These are phyloP conservation scores for Rhodotorula diobovata DNA, from an alignment of 768 basidiomycete genomes.

Conservation along the genomic window DNA sequence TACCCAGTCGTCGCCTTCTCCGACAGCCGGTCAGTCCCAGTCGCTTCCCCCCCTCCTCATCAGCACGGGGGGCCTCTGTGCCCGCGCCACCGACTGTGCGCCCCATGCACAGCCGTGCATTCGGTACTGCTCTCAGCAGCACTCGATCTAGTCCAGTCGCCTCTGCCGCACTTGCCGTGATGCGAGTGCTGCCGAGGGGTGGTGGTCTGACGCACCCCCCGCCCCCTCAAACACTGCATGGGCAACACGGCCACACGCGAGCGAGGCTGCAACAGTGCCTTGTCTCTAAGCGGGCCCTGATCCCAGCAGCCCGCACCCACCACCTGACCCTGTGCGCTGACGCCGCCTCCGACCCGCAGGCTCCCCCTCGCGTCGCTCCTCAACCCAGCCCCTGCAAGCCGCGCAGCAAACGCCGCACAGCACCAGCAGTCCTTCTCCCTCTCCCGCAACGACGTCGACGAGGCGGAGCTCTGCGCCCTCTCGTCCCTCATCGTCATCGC, in stretches of 20 bases:
- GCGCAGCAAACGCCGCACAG: neutral
- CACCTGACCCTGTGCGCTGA: neutral
- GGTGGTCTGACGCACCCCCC: no score
- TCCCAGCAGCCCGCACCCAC: neutral
- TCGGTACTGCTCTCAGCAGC: no score
- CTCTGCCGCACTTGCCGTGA: no score
- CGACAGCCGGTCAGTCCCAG: neutral
- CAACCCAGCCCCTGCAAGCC: neutral
- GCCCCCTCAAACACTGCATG: no score
- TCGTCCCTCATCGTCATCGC: constrained; percentile 23
- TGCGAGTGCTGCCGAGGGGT: no score
- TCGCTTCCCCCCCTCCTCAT: neutral
- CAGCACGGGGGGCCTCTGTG: neutral
- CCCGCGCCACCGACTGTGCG: no score
- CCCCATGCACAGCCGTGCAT: no score
- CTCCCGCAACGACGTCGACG: neutral
- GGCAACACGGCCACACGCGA: no score
- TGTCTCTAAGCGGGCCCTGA: no score
- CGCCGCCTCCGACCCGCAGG: neutral
- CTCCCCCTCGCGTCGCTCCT: neutral
- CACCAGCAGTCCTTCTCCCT: constrained; percentile 6
- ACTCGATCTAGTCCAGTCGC: no score
- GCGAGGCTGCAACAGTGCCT: no score
- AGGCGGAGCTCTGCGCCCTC: constrained; percentile 18
- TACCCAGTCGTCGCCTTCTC: neutral